phyloP scores from a whole-genome alignment of 2,329 filamentous ascomycete genomes.

The Trichoderma polysporum region DNA sequence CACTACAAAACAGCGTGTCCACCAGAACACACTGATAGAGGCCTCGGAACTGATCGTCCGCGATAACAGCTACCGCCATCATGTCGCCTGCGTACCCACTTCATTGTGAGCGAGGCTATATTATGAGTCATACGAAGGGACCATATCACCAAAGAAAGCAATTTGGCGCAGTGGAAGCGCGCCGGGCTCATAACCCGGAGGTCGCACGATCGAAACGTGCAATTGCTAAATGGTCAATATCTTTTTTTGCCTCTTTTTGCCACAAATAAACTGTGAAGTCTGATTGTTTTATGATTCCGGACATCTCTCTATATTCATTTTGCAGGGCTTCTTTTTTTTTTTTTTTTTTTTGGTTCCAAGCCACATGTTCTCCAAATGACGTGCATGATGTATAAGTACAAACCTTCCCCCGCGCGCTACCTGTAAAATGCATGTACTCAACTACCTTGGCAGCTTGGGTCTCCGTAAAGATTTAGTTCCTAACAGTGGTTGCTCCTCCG shows the following conservation, averaged over 20 bases:
- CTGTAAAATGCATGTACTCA: background rate
- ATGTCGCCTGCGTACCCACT: background rate
- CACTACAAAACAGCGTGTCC: background rate
- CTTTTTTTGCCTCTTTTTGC: conserved; percentile 15
- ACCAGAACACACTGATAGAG: background rate
- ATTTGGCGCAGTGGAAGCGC: conserved; percentile 35
- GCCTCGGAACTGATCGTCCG: background rate
- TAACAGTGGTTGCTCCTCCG: background rate
- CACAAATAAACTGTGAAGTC: background rate
- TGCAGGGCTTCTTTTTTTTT: background rate
- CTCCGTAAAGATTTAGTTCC: background rate
- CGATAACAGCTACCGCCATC: background rate
- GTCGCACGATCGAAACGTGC: conserved; percentile 34
- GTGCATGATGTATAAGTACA: conserved; percentile 1
- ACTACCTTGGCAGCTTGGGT: background rate
- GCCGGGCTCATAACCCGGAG: conserved; percentile 34
- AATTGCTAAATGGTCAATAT: conserved; percentile 30
- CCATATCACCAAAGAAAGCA: conserved; percentile 25
- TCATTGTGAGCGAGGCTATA: background rate
- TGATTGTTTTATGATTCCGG: background rate
- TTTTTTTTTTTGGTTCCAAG: background rate
- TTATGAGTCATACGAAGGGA: background rate
- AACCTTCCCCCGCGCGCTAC: too few species aligned
- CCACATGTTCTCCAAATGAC: background rate
- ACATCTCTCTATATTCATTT: background rate